These are phyloP conservation scores for Nissolia schottii DNA, from an alignment of 306 rosid genomes.

Conservation along the genomic window DNA sequence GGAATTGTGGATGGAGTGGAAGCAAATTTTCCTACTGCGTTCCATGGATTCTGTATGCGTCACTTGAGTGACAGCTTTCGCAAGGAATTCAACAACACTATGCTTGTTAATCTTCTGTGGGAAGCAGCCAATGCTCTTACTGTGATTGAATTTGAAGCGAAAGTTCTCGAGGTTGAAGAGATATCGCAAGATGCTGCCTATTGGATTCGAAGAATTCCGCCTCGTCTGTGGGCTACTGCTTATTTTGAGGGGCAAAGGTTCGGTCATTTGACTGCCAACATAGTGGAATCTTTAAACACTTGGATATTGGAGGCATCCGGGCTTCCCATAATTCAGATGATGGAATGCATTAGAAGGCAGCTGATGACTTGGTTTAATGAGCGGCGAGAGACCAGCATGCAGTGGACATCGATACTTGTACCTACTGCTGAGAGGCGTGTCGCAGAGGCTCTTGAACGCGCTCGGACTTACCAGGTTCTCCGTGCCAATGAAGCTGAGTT, in stretches of 20 bases:
- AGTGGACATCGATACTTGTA: constrained; percentile 80
- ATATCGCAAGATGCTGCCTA: constrained; percentile 75
- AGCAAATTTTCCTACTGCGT: constrained; percentile 76
- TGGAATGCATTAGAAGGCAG: constrained; percentile 82
- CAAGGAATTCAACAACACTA: constrained; percentile 70
- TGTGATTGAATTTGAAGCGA: constrained; percentile 68
- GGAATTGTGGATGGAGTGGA: constrained; percentile 76
- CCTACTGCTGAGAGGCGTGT: constrained; percentile 71
- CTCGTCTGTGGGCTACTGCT: constrained; percentile 80
- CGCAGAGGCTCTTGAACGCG: constrained; percentile 72
- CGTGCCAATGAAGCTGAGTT: constrained; percentile 85
- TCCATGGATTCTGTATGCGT: constrained; percentile 86
- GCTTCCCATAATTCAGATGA: constrained; percentile 78
- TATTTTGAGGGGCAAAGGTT: constrained; percentile 80
- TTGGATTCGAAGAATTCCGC: constrained; percentile 72
- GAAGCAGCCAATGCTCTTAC: constrained; percentile 80
- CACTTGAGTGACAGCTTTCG: constrained; percentile 80
- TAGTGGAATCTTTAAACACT: constrained; percentile 58
- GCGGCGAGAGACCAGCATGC: constrained; percentile 81
- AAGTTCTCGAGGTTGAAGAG: constrained; percentile 63
- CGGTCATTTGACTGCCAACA: constrained; percentile 77
- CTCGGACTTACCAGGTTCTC: constrained; percentile 74
- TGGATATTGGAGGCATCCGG: constrained; percentile 86
- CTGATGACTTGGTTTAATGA: constrained; percentile 86
- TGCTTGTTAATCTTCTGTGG: constrained; percentile 70